Evolutionary conservation across 2,329 filamentous ascomycete species (phyloP), one percentile per base, ranked within the genome.

Genomic region (Penicillium brevicompactum): DNA sequence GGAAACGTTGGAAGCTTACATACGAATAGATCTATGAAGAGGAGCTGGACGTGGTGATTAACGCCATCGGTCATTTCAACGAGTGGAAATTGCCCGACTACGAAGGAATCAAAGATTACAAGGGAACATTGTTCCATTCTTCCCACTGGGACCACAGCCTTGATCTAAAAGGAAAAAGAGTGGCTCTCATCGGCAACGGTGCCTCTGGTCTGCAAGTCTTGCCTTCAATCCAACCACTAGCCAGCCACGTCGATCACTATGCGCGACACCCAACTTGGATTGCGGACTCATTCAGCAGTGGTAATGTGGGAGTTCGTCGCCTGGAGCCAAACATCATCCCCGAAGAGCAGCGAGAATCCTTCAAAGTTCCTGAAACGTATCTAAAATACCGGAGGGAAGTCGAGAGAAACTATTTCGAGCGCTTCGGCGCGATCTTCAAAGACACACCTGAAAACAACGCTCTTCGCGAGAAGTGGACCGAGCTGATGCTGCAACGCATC

Each of bases 201-300:
- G 83, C 84, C 4, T 84, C 80, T 5, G 85, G 84, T 0, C 80
- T 87, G 24, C 85, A 87, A 32, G 70, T 74, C 1, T 64, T 78
- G 9, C 74, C 76, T 0, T 72, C 70, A 1, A 68, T 77, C 41
- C 74, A 78, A 49, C 71, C 70, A 6, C 61, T 74, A 5, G 74
- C 70, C 8, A 60, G 59, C 1, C 81, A 77, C 2, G 74, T 89
- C 0, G 84, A 89, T 58, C 84, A 88, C 68, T 89, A 88, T 59
- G 84, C 81, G 1, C 77, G 87, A 9, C 86, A 82, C 61, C 81
- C 77, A 31, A 89, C 87, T 0, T 90, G 87, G 87, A 84, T 90
- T 27, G 84, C 87, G 0, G 79, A 83, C 1, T 83, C 84, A 0
- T 87, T 85, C 70, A 82, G 82, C 78, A 82, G 32, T 46, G 60